Base-by-base conservation (phyloP, 768 basidiomycete genomes). In the Xerocomus brunneocitrinus region DNA sequence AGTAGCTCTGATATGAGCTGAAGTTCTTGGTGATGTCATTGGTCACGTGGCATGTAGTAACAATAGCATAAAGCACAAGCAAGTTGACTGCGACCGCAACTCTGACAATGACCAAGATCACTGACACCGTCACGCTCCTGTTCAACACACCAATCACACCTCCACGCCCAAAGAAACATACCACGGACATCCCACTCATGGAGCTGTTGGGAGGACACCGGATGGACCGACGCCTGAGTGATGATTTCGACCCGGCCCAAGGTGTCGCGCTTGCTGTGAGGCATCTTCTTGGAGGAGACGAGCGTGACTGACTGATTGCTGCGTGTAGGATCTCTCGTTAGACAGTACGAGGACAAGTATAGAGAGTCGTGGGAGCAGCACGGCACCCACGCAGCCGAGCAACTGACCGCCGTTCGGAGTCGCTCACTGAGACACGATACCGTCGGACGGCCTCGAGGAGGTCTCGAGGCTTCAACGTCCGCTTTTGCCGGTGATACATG, bases 201-300 rank as follows among this genome's bases (percentile, higher is more conserved):
- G 63, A 67, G 10, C 8, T 69, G 10, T 48, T 58, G 25, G 45
- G 8, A 42, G 31, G 22, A 52, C 52, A 31, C 25, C 39, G 30
- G n/a, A 32, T 40, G 14, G 34, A 35, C 38, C 47, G 25, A 41
- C 42, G 16, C 12, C 46, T 38, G 39, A 46, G 14, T 22, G 52
- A 22, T 14, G 36, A 38, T 35, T 9, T 53, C 31, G 58, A 55
- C 7, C 12, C 48, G 42, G 25, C 28, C 4, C 53, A 55, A 7
- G 53, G 38, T 25, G 45, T 61, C 19, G 19, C 34, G 22, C 52
- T 59, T 13, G 41, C 25, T 1, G 65, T 67, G 52, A 58, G 67
- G 14, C 32, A 16, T 40, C 49, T 36, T 40, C 16, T 19, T 19
- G 19, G 5, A 12, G 14, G 13, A 7, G 36, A 14, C 25, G 30